phyloP scores from a whole-genome alignment of 2,329 filamentous ascomycete species.

The Penicillium sp. region DNA sequence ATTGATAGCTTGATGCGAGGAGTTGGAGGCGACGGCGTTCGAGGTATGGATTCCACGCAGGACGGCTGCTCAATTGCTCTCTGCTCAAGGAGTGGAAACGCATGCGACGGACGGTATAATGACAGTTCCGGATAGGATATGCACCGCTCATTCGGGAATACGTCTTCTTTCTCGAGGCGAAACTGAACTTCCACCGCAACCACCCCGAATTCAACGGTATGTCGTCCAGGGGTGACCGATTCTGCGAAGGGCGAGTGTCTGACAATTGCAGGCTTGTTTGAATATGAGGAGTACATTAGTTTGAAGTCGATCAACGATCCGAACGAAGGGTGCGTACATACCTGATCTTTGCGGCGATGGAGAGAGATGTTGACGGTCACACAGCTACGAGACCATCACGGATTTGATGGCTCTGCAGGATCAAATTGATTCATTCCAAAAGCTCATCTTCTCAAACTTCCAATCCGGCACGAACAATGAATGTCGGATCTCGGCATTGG shows the following conservation, averaged over 20 bases:
- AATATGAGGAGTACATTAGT: constrained; percentile 98
- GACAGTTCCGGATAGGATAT: constrained; percentile 56
- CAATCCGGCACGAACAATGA: constrained; percentile 89
- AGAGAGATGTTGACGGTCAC: constrained; percentile 18
- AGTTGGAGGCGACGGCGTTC: constrained; percentile 75
- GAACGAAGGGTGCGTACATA: constrained; percentile 74
- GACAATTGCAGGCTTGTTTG: constrained; percentile 66
- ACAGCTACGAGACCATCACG: constrained; percentile 80
- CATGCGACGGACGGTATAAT: constrained; percentile 6
- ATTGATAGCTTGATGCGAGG: constrained; percentile 88
- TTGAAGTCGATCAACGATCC: constrained; percentile 98
- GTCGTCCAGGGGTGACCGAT: constrained; percentile 7
- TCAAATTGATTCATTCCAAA: constrained; percentile 98
- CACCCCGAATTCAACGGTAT: constrained; percentile 95
- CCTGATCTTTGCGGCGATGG: not conserved
- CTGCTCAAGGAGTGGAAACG: not conserved
- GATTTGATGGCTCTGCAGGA: constrained; percentile 97
- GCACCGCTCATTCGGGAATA: constrained; percentile 93
- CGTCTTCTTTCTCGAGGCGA: constrained; percentile 89
- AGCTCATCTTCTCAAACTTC: constrained; percentile 97
- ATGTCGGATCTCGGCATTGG: constrained; percentile 89
- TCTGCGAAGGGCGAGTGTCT: constrained; percentile 1
- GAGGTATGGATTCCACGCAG: constrained; percentile 51
- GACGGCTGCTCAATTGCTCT: not conserved
- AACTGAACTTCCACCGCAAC: constrained; percentile 92